Percentiles rank a stretch among this genome's conserved stretches.
These are phyloP conservation scores for Hirschfeldia incana DNA, from an alignment of 345 rosid species.

Conservation along the genomic window DNA sequence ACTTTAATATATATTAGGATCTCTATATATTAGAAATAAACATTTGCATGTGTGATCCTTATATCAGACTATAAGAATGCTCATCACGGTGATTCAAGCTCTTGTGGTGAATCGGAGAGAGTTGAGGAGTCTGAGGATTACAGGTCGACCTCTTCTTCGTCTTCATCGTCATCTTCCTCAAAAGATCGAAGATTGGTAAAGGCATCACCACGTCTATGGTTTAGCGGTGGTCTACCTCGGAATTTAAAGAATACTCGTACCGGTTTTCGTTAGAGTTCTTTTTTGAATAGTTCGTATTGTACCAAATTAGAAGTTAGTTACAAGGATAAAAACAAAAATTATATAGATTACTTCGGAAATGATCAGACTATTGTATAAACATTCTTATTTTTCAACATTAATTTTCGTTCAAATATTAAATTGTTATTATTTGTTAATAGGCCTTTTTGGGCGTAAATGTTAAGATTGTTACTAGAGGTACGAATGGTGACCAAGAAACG, in stretches of 20 bases:
- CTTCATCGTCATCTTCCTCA: slow-evolving; percentile 39
- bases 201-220: slow-evolving; percentile 24
- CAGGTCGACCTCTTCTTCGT: slow-evolving; percentile 47
- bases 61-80: slow-evolving; percentile 10
- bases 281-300: background rate
- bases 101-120: slow-evolving; percentile 28
- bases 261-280: slow-evolving; percentile 34
- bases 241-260: slow-evolving; percentile 22
- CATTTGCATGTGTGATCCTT: background rate
- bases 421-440: background rate
- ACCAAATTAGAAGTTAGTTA: background rate
- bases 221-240: slow-evolving; percentile 42
- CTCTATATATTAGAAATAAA: too few relatives aligned
- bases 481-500: too few relatives aligned
- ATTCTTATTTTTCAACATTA: background rate
- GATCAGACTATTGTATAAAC: slow-evolving; percentile 3
- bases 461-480: background rate
- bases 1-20: too few relatives aligned
- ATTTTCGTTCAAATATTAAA: background rate
- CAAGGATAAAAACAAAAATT: background rate
- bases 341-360: background rate
- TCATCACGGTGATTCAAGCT: slow-evolving; percentile 10
- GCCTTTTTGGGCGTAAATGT: background rate
- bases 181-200: slow-evolving; percentile 27
- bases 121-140: slow-evolving; percentile 10